Base-by-base conservation (phyloP, 768 basidiomycete species). In the Mycena polygramma region DNA sequence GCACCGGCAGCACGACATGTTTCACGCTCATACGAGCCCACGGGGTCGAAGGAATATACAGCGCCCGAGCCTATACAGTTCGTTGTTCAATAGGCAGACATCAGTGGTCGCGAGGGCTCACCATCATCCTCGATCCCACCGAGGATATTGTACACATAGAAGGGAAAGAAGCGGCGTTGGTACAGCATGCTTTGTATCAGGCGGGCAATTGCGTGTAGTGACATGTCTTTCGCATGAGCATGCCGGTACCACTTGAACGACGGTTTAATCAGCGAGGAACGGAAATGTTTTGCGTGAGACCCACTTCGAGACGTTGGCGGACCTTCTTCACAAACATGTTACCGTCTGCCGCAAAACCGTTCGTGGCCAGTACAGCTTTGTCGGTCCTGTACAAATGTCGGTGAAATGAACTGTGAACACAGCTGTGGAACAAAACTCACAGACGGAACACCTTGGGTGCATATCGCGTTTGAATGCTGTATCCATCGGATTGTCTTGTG, bases 21-120 rank as follows among this genome's bases (percentile, higher is more conserved):
- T 83, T 98, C 96, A 68, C 97, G 93, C 82, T 98, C 97, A 80
- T 99, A 99, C 49, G 94, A 96, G 22, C 97, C 97, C 36, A 99
- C 96, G 45, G 97, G 96, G 81, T 99, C 97, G 81, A 98, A 99
- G n/a, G 97, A 98, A 86, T 99, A 99, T 26, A 99, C 97, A 10
- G 97, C 95, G 53, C 98, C 97, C 41, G 94, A 90, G 17, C 96
- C 96, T 97, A 79, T n/a, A 46, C 46, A n/a, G n/a, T n/a, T n/a
- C 14, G 37, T 43, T 35, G 11, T 51, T 41, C 26, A 7, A 7
- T 0, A 30, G 6, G 3, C 30, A 2, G 30, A 6, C 30, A 51
- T 60, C 37, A 36, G 20, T 53, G 43, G 5, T 26, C n/a, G n/a
- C 24, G 49, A 49, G 39, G 65, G 87, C 93, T 75, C 76, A 96